Percentiles rank a stretch among this genome's conserved stretches.
These are phyloP conservation scores for Bipolaris bicolor DNA, from an alignment of 2,329 filamentous ascomycete species.

Conservation along the genomic window DNA sequence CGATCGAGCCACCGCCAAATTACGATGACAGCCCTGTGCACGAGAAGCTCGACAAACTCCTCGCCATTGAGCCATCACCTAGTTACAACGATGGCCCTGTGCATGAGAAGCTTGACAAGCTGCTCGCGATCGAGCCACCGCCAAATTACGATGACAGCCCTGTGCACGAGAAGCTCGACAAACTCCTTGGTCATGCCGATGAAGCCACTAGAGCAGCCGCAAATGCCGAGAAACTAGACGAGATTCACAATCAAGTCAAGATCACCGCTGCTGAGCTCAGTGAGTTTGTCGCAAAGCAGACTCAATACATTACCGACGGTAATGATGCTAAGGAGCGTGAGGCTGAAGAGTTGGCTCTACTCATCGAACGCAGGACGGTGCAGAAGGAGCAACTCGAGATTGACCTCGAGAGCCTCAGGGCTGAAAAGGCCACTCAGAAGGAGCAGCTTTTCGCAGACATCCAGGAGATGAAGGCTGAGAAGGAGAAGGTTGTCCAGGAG, in stretches of 20 bases:
- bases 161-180: conserved; percentile 63
- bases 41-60: conserved; percentile 60
- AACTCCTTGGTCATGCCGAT: conserved; percentile 63
- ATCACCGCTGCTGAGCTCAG: conserved; percentile 83
- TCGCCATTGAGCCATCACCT: conserved; percentile 52
- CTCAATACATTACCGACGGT: conserved; percentile 74
- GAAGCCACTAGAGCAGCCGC: conserved; percentile 71
- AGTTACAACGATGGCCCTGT: conserved; percentile 56
- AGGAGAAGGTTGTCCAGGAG: conserved; percentile 48
- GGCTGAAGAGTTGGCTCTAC: conserved; percentile 77
- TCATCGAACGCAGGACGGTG: conserved; percentile 76
- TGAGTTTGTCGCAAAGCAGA: conserved; percentile 79
- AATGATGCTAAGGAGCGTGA: conserved; percentile 79
- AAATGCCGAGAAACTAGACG: conserved; percentile 81
- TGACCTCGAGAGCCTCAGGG: conserved; percentile 53
- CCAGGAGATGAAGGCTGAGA: conserved; percentile 53
- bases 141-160: conserved; percentile 52
- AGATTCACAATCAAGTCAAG: conserved; percentile 87
- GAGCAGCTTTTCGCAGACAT: conserved; percentile 61
- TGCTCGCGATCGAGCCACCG: conserved; percentile 56
- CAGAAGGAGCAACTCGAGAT: conserved; percentile 67
- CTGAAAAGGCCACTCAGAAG: conserved; percentile 66
- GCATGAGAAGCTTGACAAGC: conserved; percentile 56
- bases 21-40: conserved; percentile 60
- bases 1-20: conserved; percentile 35